phyloP scores from a whole-genome alignment of 208 protist species.

The Blastocrithidia nonstop region DNA sequence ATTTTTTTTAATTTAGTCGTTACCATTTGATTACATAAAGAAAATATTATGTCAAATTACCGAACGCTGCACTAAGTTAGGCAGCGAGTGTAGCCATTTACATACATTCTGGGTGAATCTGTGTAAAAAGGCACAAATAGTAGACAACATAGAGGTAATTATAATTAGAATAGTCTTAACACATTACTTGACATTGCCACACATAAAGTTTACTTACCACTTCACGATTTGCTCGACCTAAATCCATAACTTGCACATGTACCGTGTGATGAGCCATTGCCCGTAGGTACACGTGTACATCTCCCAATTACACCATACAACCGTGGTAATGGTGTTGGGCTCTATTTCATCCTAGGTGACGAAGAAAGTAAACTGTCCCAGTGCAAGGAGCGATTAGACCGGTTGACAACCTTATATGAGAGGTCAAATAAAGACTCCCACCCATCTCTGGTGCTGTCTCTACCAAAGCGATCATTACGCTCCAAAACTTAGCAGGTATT shows the following conservation, averaged over 20 bases:
- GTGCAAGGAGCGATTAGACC: conserved; percentile 17
- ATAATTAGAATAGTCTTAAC: too few relatives aligned
- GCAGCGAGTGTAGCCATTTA: too few relatives aligned
- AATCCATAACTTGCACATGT: conserved; percentile 24
- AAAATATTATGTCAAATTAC: too few relatives aligned
- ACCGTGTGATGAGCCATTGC: conserved; percentile 11
- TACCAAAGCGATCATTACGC: conserved; percentile 24
- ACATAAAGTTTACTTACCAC: conserved; percentile 8
- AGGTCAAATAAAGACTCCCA: conserved; percentile 2
- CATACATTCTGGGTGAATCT: too few relatives aligned
- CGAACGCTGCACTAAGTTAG: too few relatives aligned
- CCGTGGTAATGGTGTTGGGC: conserved; percentile 12
- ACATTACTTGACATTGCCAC: conserved; percentile 16
- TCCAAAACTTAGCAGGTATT: conserved; percentile 42
- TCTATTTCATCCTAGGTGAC: conserved; percentile 19
- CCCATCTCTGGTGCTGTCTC: background rate
- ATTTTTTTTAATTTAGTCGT: too few relatives aligned
- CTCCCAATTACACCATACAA: conserved; percentile 14
- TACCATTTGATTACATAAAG: too few relatives aligned
- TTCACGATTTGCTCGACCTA: conserved; percentile 30
- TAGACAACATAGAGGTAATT: too few relatives aligned
- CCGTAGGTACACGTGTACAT: conserved; percentile 23
- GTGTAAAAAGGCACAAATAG: too few relatives aligned
- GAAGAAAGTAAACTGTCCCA: conserved; percentile 24
- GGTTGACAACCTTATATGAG: conserved; percentile 9